Evolutionary conservation across 306 rosid genomes (phyloP).

Genomic region (Heteromeles arbutifolia): DNA sequence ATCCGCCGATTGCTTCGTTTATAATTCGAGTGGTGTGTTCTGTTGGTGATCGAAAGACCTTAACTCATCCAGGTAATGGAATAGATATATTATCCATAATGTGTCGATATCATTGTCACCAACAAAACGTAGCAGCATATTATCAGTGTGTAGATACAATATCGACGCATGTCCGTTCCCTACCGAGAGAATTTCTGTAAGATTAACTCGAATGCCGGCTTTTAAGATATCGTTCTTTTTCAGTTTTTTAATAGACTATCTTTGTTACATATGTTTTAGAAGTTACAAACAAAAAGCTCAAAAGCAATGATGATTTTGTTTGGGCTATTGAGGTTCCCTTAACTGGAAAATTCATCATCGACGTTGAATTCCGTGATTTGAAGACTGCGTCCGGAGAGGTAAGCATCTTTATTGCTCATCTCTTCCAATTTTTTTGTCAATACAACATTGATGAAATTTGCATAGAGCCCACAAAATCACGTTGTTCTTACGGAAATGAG

Average conservation of each 20-base stretch:
- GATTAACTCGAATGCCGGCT: background rate
- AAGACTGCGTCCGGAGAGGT: constrained; percentile 66
- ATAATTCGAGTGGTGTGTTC: constrained; percentile 65
- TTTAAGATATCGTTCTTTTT: background rate
- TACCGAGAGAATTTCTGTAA: no score
- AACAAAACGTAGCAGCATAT: background rate
- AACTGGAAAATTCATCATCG: constrained; percentile 90
- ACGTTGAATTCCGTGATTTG: constrained; percentile 90
- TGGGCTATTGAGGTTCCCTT: constrained; percentile 93
- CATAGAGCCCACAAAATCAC: background rate
- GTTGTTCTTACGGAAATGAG: background rate
- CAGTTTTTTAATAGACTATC: background rate
- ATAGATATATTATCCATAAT: no score
- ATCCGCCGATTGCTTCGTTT: constrained; percentile 95
- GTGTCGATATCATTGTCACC: background rate
- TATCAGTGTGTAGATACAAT: background rate
- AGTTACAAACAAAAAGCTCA: constrained; percentile 65
- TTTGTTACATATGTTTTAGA: constrained; percentile 33
- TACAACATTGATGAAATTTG: background rate
- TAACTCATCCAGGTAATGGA: constrained; percentile 73
- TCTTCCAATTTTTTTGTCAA: background rate
- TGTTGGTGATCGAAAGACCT: constrained; percentile 66
- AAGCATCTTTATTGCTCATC: constrained; percentile 5
- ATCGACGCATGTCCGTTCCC: background rate
- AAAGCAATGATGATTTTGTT: constrained; percentile 79